Conservation (phyloP, 2,329 filamentous ascomycete genomes). For the Orbilia javanica region DNA sequence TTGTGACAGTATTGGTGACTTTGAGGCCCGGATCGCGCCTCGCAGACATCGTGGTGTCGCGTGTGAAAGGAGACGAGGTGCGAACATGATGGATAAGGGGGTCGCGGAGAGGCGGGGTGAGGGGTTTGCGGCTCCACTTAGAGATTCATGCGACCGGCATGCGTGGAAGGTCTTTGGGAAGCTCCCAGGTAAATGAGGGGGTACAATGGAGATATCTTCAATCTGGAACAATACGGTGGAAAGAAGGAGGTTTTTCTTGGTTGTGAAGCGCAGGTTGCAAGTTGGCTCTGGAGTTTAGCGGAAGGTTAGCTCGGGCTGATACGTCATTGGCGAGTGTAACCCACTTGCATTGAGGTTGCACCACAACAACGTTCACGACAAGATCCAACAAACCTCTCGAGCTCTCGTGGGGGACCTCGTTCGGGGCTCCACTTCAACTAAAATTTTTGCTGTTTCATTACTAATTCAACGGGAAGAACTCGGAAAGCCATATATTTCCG, state of each 20-base stretch:
- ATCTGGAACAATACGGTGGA: not conserved
- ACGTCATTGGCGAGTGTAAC: conserved; percentile 22
- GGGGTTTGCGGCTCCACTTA: conserved; percentile 50
- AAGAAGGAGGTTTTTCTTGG: not conserved
- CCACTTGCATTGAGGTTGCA: conserved; percentile 10
- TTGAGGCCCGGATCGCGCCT: conserved; percentile 37
- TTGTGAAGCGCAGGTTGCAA: conserved; percentile 8
- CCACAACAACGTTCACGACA: conserved; percentile 13
- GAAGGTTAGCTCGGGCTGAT: conserved; percentile 16
- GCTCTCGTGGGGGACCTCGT: not conserved
- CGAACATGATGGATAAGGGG: conserved; percentile 55
- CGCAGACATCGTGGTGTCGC: conserved; percentile 57
- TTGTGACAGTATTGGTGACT: conserved; percentile 36
- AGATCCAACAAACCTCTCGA: conserved; percentile 24
- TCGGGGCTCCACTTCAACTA: not conserved
- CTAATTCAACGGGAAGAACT: not conserved
- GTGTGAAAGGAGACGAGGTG: conserved; percentile 42
- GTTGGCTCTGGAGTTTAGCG: conserved; percentile 8
- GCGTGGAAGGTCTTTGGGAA: conserved; percentile 12
- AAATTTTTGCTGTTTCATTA: not conserved
- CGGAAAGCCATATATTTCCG: not conserved
- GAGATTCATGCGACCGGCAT: conserved; percentile 50
- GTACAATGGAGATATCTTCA: not conserved
- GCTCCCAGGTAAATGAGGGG: conserved; percentile 5
- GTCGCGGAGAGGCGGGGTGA: conserved; percentile 27